These are phyloP conservation scores for Leishmania turanica DNA, from an alignment of 208 protist genomes.

Conservation along the genomic window DNA sequence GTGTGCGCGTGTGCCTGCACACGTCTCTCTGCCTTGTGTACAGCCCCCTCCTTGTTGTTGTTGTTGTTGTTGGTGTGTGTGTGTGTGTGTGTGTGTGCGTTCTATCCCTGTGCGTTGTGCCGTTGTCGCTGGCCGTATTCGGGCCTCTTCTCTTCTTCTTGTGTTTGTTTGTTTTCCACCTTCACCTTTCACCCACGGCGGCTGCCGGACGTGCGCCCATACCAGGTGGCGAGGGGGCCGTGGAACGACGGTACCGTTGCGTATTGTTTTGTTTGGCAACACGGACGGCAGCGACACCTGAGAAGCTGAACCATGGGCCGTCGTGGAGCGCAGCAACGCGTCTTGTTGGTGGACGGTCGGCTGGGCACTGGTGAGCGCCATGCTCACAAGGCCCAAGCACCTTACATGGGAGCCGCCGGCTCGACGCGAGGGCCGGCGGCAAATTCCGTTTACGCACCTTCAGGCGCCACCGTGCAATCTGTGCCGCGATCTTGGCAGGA, in stretches of 20 bases:
- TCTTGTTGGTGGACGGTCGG: neutral
- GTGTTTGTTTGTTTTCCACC: neutral
- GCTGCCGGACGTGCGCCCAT: neutral
- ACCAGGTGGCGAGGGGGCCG: neutral
- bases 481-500: slow-evolving; percentile 1
- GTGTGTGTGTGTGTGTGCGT: too few relatives aligned
- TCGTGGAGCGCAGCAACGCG: slow-evolving; percentile 13
- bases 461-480: neutral
- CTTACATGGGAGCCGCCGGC: slow-evolving; percentile 25
- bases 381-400: slow-evolving; percentile 19
- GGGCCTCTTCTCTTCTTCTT: neutral
- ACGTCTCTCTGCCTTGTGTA: slow-evolving; percentile 17
- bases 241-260: neutral
- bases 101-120: slow-evolving; percentile 3
- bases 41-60: neutral
- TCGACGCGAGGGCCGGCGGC: slow-evolving; percentile 5
- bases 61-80: too few relatives aligned
- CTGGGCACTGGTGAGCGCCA: slow-evolving; percentile 12
- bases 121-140: neutral
- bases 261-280: neutral
- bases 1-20: neutral
- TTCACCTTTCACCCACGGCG: neutral
- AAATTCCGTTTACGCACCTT: neutral
- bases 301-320: slow-evolving; percentile 29
- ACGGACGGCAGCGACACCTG: neutral